These are phyloP conservation scores for Camillea tinctor DNA, from an alignment of 2,329 filamentous ascomycete genomes.

Conservation along the genomic window DNA sequence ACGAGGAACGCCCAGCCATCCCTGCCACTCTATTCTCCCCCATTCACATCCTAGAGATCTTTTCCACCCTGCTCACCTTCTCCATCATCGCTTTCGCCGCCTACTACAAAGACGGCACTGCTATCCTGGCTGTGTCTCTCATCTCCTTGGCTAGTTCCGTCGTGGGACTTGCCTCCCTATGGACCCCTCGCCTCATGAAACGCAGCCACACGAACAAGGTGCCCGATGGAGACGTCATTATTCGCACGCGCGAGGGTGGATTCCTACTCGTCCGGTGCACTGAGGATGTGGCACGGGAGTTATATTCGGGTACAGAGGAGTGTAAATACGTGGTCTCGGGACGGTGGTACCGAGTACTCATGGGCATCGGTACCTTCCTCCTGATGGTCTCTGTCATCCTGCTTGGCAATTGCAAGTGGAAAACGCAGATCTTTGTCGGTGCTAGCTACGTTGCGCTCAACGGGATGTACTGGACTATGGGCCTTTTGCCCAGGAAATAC, in stretches of 20 bases:
- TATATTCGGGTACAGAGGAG: constrained; percentile 60
- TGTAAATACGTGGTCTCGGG: constrained; percentile 54
- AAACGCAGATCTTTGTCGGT: constrained; percentile 58
- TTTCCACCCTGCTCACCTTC: constrained; percentile 50
- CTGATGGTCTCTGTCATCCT: constrained; percentile 62
- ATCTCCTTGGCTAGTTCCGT: constrained; percentile 54
- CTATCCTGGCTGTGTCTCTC: constrained; percentile 49
- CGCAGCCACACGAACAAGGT: constrained; percentile 48
- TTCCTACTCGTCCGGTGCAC: constrained; percentile 58
- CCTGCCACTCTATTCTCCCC: constrained; percentile 50
- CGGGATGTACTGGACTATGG: constrained; percentile 56
- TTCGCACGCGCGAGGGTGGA: constrained; percentile 58
- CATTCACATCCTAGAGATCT: constrained; percentile 51
- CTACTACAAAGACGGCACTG: constrained; percentile 47
- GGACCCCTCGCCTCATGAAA: constrained; percentile 54
- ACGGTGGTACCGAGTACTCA: constrained; percentile 49
- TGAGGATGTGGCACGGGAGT: constrained; percentile 60
- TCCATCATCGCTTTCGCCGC: constrained; percentile 45
- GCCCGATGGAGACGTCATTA: constrained; percentile 58
- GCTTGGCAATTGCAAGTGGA: constrained; percentile 61
- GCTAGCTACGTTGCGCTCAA: constrained; percentile 59
- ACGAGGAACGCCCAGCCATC: constrained; percentile 43
- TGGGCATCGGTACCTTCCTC: constrained; percentile 57
- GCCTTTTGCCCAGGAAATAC: constrained; percentile 45
- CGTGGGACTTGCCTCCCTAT: constrained; percentile 57